Evolutionary conservation across 1,284 basidiomycete genomes (phyloP).

Genomic region (Abortiporus biennis): DNA sequence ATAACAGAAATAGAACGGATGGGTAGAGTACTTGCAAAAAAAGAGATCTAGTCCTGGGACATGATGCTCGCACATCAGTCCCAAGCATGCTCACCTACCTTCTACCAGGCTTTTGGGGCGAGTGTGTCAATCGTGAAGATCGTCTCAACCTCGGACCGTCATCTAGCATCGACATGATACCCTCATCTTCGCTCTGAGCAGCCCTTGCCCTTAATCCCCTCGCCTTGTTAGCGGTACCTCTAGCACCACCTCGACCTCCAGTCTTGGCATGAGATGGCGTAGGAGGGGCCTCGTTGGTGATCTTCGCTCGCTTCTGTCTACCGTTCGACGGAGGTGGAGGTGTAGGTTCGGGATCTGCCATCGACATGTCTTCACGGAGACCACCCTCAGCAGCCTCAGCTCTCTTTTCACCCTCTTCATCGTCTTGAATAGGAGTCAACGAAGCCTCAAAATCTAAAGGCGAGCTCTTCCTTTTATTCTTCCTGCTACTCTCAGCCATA

Average conservation of each 20-base stretch:
- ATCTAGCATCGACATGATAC: conserved; percentile 2
- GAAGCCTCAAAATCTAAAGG: conserved; percentile 16
- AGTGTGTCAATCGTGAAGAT: not conserved
- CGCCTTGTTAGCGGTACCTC: too few species aligned
- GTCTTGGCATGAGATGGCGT: not conserved
- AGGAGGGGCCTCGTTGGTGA: too few species aligned
- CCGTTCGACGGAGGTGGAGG: not conserved
- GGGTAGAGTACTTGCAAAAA: too few species aligned
- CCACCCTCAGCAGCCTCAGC: conserved; percentile 1
- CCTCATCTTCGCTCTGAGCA: too few species aligned
- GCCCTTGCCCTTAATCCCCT: too few species aligned
- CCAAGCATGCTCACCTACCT: too few species aligned
- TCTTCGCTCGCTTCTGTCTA: conserved; percentile 3
- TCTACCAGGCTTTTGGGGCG: conserved; percentile 3
- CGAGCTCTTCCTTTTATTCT: not conserved
- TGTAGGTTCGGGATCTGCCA: not conserved
- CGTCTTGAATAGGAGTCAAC: conserved; percentile 19
- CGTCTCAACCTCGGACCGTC: not conserved
- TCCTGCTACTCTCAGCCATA: conserved; percentile 6
- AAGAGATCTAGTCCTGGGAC: too few species aligned
- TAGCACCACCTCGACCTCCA: conserved; percentile 6
- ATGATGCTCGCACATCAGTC: too few species aligned
- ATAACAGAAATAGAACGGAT: too few species aligned
- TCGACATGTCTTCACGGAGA: not conserved
- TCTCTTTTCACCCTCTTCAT: conserved; percentile 6